Evolutionary conservation across 768 basidiomycete species (phyloP).

Genomic region (Boletus pseudo-olivaceus): DNA sequence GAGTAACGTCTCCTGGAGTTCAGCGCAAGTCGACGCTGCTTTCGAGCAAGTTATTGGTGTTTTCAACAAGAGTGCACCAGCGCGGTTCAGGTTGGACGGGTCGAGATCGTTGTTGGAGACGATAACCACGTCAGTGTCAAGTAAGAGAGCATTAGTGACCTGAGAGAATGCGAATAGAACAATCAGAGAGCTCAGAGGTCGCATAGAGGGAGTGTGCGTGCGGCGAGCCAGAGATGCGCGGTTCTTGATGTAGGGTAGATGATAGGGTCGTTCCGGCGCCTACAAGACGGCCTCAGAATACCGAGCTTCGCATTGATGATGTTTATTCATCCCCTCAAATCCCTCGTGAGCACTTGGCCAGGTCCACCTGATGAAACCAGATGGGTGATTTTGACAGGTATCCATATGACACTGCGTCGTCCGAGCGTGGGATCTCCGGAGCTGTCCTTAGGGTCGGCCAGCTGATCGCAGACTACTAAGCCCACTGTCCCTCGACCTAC

Average conservation of each 20-base stretch:
- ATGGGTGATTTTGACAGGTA: not conserved
- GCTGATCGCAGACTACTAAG: too few relatives aligned
- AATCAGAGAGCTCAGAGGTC: not conserved
- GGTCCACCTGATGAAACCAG: not conserved
- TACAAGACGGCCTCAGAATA: not conserved
- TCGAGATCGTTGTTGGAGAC: conserved; percentile 16
- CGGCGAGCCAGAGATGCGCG: not conserved
- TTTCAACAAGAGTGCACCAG: conserved; percentile 7
- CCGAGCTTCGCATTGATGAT: not conserved
- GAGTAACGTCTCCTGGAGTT: conserved; percentile 8
- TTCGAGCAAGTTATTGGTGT: conserved; percentile 3
- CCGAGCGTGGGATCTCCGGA: conserved; percentile 2
- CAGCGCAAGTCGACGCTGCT: not conserved
- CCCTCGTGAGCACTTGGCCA: too few relatives aligned
- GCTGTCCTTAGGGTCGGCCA: not conserved
- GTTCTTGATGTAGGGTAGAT: not conserved
- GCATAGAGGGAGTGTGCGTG: not conserved
- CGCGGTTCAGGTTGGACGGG: conserved; percentile 3
- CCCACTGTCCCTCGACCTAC: conserved; percentile 4
- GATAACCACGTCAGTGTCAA: conserved; percentile 4
- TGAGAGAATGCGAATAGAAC: not conserved
- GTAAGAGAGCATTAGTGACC: not conserved
- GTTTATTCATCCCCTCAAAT: not conserved
- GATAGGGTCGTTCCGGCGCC: not conserved
- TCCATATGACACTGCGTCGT: too few relatives aligned